Evolutionary conservation across 768 basidiomycete genomes (phyloP), one percentile per base, ranked within the genome.

Genomic region (Pisolithus marmoratus): DNA sequence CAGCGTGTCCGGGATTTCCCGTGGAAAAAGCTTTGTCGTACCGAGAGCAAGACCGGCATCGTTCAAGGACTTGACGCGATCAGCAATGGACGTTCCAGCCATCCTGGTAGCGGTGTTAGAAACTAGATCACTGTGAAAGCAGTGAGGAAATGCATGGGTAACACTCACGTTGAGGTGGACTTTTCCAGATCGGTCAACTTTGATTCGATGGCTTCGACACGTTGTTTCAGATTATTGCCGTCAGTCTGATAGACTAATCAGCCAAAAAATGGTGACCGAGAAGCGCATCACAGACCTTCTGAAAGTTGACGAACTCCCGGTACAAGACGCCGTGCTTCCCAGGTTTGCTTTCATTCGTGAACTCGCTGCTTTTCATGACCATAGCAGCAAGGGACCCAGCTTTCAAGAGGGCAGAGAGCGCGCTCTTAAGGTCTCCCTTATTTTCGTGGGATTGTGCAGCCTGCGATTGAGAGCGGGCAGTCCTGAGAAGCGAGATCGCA

Each of bases 21-120:
- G 81, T 40, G 84, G 81, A 46, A 76, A 63, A 36, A 81, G 77
- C 64, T 86, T 87, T 12, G 77, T 68, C 15, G 76, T 71, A 24
- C 76, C 74, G 17, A 83, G 75, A 11, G 76, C 72, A 62, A 94
- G 67, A 1, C 93, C 93, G 44, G 80, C 83, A 53, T 81, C 82
- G 62, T 85, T 78, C 19, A 95, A 69, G 15, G 86, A 82, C 58
- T 78, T 82, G 70, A 93, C 77, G 46, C 93, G 80, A 70, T 92
- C 91, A 23, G 87, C 86, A 53, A 95, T 90, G 46, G 81, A 84
- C 6, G 75, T 82, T n/a, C 82, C 84, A 2, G 78, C 59, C 54
- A 75, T 75, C 48, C 58, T 68, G 38, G 73, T 71, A 15, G 75
- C 66, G 36, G 70, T 76, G 27, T 52, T 56, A 29, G 55, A 11